Base-by-base conservation (phyloP, 306 rosid genomes). In the Castanopsis chinensis region DNA sequence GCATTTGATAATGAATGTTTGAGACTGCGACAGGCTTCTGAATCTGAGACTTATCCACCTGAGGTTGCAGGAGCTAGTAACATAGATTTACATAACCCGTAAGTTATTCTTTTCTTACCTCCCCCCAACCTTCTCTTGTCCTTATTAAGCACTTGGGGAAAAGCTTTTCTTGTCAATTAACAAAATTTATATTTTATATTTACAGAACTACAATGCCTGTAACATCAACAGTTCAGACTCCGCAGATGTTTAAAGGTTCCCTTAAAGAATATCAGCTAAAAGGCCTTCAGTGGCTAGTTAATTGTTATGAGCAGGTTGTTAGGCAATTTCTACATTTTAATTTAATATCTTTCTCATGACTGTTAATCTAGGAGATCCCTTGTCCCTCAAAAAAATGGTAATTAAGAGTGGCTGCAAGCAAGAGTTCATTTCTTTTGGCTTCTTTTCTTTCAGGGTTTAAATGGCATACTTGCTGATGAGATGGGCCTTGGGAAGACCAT, bases 401-500 rank as follows among this genome's bases (percentile, higher is more conserved):
- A 33, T 33, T 37, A 6, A 19, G 52, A 35, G 49, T n/a, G 15
- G 52, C 35, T 67, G 72, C 37, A 67, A 35, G 37, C 72, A 3
- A 8, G 52, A 35, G 72, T 35, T 18, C 72, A 68, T 68, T 33
- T 33, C 72, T 68, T 68, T 19, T 68, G 17, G 45, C 52, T 68
- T 85, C n/a, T 67, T 74, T 67, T 56, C 79, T 83, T 76, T 78
- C 83, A 94, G 97, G 99, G 99, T 85, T 86, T 93, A 78, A 96
- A 96, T 90, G 99, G 99, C 49, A 96, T 96, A 81, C 98, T 96
- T 82, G 98, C 99, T 37, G 99, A 96, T 88, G 99, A 96, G 84
- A 96, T 96, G 99, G 99, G 99, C 49, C 97, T 96, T 78, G 99
- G 98, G 81, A 96, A 96, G 89, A 96, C 99, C 78, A 96, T 96